Conservation (phyloP, 768 basidiomycete genomes). For the Fibroporia radiculosa region DNA sequence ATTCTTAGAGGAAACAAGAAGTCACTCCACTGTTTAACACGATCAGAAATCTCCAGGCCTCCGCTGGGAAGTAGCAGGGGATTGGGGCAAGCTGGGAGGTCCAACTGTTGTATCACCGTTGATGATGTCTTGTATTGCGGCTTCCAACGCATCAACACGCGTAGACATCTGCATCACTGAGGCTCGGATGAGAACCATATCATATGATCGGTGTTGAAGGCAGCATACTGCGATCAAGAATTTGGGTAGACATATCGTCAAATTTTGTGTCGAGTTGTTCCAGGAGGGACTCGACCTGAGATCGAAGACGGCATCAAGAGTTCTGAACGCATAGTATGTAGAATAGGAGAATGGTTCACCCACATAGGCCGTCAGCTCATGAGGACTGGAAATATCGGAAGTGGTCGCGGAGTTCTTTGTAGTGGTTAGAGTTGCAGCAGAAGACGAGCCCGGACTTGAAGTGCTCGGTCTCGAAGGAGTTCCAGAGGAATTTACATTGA, state of each 20-base stretch:
- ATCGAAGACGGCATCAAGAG: neutral
- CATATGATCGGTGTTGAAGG: neutral
- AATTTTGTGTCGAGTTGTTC: constrained; percentile 88
- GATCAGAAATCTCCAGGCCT: constrained; percentile 10
- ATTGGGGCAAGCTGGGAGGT: constrained; percentile 49
- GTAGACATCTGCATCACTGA: constrained; percentile 91
- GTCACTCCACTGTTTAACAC: neutral
- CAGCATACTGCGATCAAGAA: constrained; percentile 72
- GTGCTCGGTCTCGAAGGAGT: constrained; percentile 30
- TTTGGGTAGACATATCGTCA: constrained; percentile 88
- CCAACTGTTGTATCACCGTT: constrained; percentile 51
- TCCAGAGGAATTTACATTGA: constrained; percentile 48
- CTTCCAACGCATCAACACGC: constrained; percentile 83
- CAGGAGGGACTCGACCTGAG: constrained; percentile 79
- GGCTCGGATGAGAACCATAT: neutral
- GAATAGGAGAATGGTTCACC: constrained; percentile 23
- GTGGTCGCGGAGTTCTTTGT: constrained; percentile 22
- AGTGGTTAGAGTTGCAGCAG: constrained; percentile 9
- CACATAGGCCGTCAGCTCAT: constrained; percentile 92
- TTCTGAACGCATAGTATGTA: neutral
- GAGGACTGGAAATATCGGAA: constrained; percentile 82
- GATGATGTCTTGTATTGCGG: constrained; percentile 88
- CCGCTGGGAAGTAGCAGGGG: constrained; percentile 32
- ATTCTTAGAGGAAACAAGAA: no score
- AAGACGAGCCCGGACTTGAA: constrained; percentile 26